Conservation (phyloP, 2,329 filamentous ascomycete species). For the Trichoderma afroharzianum region DNA sequence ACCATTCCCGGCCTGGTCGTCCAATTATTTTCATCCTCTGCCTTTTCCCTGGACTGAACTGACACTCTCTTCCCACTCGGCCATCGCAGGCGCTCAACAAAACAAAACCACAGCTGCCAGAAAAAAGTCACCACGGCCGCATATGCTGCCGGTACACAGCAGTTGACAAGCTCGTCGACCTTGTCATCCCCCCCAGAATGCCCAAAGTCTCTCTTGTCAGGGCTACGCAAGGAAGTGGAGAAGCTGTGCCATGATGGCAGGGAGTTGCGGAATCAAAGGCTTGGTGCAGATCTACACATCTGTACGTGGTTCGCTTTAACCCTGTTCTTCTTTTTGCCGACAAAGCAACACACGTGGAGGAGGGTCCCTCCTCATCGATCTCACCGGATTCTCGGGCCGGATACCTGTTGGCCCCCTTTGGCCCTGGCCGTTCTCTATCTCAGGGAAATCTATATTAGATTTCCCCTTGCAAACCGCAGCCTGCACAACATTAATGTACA, state of each 20-base stretch:
- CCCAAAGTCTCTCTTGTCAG: conserved; percentile 1
- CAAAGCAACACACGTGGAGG: conserved; percentile 2
- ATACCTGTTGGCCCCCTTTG: neutral
- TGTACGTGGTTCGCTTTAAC: conserved; percentile 6
- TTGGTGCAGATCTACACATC: conserved; percentile 15
- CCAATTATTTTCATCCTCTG: conserved; percentile 13
- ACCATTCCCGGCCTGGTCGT: conserved; percentile 4
- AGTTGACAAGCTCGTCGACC: conserved; percentile 16
- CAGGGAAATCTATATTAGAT: neutral
- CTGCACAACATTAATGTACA: neutral
- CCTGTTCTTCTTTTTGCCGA: neutral
- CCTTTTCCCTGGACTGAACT: neutral
- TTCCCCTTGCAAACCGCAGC: neutral
- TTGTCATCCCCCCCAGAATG: conserved; percentile 7
- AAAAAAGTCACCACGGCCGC: neutral
- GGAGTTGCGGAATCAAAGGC: conserved; percentile 8
- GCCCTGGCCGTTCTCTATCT: neutral
- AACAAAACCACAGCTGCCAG: neutral
- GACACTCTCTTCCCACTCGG: neutral
- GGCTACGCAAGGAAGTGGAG: neutral
- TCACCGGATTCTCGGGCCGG: conserved; percentile 11
- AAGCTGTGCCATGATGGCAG: neutral
- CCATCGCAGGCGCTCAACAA: neutral
- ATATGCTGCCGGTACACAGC: conserved; percentile 16
- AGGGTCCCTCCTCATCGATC: conserved; percentile 4